A percentile compares a stretch with the other conserved stretches of the same genome.
Evolutionary conservation across 164 flowering plant genomes (phyloP).

Genomic region (Chloranthus sessilifolius): DNA sequence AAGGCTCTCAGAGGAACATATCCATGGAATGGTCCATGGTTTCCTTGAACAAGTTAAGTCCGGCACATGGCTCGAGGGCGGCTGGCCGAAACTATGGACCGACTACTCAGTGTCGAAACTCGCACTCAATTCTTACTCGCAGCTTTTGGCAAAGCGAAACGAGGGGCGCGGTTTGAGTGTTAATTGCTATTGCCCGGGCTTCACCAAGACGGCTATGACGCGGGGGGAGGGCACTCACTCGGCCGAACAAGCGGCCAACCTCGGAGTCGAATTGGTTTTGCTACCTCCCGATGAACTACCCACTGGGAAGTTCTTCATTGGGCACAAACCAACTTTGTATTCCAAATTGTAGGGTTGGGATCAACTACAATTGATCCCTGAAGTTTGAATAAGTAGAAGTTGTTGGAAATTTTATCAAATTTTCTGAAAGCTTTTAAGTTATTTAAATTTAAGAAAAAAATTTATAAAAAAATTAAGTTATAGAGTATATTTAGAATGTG

Average conservation of each 20-base stretch:
- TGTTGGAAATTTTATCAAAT: no score
- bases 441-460: no score
- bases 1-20: conserved; percentile 37
- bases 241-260: conserved; percentile 46
- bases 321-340: conserved; percentile 10
- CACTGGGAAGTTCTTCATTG: conserved; percentile 55
- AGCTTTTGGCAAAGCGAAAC: conserved; percentile 42
- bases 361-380: no score
- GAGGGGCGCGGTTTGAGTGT: conserved; percentile 40
- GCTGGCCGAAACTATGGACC: conserved; percentile 89
- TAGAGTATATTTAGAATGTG: no score
- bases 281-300: conserved; percentile 47
- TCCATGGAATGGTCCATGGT: conserved; percentile 30
- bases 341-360: conserved; percentile 45
- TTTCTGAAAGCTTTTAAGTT: no score
- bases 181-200: conserved; percentile 87
- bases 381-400: no score
- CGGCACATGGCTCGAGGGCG: conserved; percentile 58
- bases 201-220: conserved; percentile 84
- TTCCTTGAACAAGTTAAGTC: conserved; percentile 54
- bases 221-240: conserved; percentile 56
- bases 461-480: no score
- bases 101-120: conserved; percentile 88
- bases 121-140: conserved; percentile 72
- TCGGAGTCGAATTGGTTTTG: conserved; percentile 38